phyloP scores from a whole-genome alignment of 78 protist species.

The Chrysochromulina parva region DNA sequence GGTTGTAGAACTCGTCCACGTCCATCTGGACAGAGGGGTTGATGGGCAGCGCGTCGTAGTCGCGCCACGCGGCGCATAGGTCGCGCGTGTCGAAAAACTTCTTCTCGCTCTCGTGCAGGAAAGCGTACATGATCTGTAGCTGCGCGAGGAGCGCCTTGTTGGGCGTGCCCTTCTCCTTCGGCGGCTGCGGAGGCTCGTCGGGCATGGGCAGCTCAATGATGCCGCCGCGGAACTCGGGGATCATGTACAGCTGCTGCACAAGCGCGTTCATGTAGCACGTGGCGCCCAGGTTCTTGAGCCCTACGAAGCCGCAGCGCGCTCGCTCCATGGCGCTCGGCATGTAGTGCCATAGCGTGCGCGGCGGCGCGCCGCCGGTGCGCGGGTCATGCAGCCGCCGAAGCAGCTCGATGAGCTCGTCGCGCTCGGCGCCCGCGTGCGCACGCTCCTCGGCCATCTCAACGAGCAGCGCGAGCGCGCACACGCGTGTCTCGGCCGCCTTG shows the following conservation, averaged over 20 bases:
- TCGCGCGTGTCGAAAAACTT: constrained; percentile 50
- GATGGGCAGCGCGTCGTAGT: constrained; percentile 33
- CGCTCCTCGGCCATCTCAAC: neutral
- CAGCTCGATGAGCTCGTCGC: neutral
- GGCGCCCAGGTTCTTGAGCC: constrained; percentile 83
- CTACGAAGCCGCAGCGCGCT: constrained; percentile 75
- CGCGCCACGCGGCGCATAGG: constrained; percentile 16
- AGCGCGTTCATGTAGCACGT: constrained; percentile 87
- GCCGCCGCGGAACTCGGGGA: constrained; percentile 55
- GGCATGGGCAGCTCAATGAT: neutral
- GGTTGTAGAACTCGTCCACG: constrained; percentile 80
- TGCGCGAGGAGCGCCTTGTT: constrained; percentile 54
- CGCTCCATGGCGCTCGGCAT: constrained; percentile 20
- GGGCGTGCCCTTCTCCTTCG: neutral
- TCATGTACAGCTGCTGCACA: constrained; percentile 77
- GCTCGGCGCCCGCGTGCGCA: neutral
- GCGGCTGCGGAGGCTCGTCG: constrained; percentile 57
- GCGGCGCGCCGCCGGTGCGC: neutral
- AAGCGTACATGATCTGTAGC: constrained; percentile 73
- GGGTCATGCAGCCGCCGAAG: neutral
- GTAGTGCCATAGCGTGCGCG: neutral
- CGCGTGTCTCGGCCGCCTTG: constrained; percentile 18
- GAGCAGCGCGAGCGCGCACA: constrained; percentile 9
- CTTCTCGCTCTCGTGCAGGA: constrained; percentile 67
- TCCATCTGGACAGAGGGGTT: constrained; percentile 45